Conservation (phyloP, 345 rosid species). For the Eutrema japonicum region DNA sequence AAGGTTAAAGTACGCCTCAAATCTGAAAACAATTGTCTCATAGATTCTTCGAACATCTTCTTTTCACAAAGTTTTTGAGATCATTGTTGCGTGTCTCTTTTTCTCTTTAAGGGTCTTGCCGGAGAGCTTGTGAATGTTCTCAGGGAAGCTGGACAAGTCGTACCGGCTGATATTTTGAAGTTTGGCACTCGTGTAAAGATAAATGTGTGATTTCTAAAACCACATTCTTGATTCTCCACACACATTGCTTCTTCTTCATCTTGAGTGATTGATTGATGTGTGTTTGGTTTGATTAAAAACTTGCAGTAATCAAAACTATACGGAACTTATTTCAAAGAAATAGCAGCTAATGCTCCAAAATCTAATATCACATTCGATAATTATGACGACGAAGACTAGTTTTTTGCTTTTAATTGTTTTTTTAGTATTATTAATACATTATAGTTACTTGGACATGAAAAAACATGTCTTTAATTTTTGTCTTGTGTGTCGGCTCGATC, state of each 20-base stretch:
- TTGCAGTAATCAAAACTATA: slow-evolving; percentile 90
- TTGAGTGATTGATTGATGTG: too few species aligned
- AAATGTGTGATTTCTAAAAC: slow-evolving; percentile 70
- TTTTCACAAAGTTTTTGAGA: neutral
- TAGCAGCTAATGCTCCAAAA: slow-evolving; percentile 87
- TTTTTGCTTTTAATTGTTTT: too few species aligned
- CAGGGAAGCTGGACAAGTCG: slow-evolving; percentile 84
- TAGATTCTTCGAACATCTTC: neutral
- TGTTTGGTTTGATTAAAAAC: too few species aligned
- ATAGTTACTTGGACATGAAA: too few species aligned
- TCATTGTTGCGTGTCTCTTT: neutral
- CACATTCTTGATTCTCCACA: too few species aligned
- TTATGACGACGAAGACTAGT: slow-evolving; percentile 82
- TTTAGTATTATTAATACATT: too few species aligned
- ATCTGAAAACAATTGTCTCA: neutral
- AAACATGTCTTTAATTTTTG: neutral
- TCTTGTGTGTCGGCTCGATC: slow-evolving; percentile 9
- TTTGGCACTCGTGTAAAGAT: slow-evolving; percentile 97
- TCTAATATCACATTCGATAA: slow-evolving; percentile 68
- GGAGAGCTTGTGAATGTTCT: slow-evolving; percentile 97
- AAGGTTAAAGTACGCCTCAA: too few species aligned
- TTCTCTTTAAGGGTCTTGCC: slow-evolving; percentile 65
- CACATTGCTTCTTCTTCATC: too few species aligned
- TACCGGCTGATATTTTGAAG: slow-evolving; percentile 79
- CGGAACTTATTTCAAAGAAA: slow-evolving; percentile 92